phyloP scores from a whole-genome alignment of 2,329 filamentous ascomycete species.

The Sphaerostilbella broomeana region DNA sequence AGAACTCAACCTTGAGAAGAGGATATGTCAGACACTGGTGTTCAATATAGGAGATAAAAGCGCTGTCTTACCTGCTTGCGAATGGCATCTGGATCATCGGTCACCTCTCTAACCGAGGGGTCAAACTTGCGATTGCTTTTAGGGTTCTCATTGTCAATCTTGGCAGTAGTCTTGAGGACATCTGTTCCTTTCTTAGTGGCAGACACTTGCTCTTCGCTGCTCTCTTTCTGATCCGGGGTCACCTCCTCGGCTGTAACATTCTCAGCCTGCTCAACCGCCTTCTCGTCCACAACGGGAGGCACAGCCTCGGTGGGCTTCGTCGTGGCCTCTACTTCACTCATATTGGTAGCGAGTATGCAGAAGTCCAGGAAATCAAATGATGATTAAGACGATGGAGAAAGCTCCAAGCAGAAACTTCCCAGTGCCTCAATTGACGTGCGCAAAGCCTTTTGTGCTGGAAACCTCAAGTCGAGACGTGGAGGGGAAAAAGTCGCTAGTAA shows the following conservation, averaged over 20 bases:
- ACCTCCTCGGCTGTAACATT: neutral
- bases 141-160: slow-evolving; percentile 32
- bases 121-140: slow-evolving; percentile 64
- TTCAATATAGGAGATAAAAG: too few species aligned
- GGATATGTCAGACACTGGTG: too few species aligned
- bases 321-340: slow-evolving; percentile 35
- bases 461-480: neutral
- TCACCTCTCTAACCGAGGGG: slow-evolving; percentile 58
- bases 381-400: slow-evolving; percentile 10
- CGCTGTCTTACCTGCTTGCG: slow-evolving; percentile 61
- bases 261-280: slow-evolving; percentile 17
- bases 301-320: slow-evolving; percentile 34
- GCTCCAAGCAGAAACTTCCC: neutral
- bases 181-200: slow-evolving; percentile 19
- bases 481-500: neutral
- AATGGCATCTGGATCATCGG: slow-evolving; percentile 72
- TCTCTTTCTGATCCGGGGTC: slow-evolving; percentile 13
- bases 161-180: slow-evolving; percentile 41
- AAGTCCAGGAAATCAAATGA: too few species aligned
- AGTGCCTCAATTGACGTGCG: too few species aligned
- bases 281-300: slow-evolving; percentile 20
- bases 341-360: too few species aligned
- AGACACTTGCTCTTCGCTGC: slow-evolving; percentile 3
- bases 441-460: too few species aligned
- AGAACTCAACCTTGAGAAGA: slow-evolving; percentile 87